Evolutionary conservation across 2,329 filamentous ascomycete genomes (phyloP).

Genomic region (Colletotrichum spinosum): DNA sequence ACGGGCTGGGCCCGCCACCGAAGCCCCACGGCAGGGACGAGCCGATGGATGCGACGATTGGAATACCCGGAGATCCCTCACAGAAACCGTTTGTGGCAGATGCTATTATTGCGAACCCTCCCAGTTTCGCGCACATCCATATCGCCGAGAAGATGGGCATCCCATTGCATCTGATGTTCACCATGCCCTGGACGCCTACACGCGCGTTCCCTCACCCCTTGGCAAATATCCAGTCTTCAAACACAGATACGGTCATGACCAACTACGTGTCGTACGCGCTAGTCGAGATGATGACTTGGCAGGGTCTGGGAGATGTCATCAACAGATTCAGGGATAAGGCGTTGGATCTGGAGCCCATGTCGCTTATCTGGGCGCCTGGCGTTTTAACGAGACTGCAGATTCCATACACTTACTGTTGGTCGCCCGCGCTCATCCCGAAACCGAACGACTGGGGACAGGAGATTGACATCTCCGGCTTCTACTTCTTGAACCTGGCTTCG

Average conservation of each 20-base stretch:
- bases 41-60: conserved; percentile 60
- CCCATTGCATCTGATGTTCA: conserved; percentile 89
- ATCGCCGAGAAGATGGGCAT: conserved; percentile 81
- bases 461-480: conserved; percentile 82
- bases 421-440: conserved; percentile 81
- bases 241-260: conserved; percentile 79
- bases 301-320: conserved; percentile 90
- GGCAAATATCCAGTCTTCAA: conserved; percentile 82
- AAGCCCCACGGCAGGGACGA: conserved; percentile 60
- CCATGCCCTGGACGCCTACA: conserved; percentile 93
- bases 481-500: conserved; percentile 76
- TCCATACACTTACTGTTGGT: conserved; percentile 95
- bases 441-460: conserved; percentile 80
- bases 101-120: conserved; percentile 82
- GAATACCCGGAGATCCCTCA: conserved; percentile 53
- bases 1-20: conserved; percentile 67
- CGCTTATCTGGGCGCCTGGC: conserved; percentile 84
- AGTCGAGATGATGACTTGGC: conserved; percentile 94
- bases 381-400: conserved; percentile 80
- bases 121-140: conserved; percentile 81
- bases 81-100: conserved; percentile 82
- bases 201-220: conserved; percentile 88
- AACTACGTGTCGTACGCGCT: conserved; percentile 88
- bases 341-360: conserved; percentile 81
- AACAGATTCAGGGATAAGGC: conserved; percentile 84